These are phyloP conservation scores for Vitis cinerea DNA, from an alignment of 164 flowering plant species.

Conservation along the genomic window DNA sequence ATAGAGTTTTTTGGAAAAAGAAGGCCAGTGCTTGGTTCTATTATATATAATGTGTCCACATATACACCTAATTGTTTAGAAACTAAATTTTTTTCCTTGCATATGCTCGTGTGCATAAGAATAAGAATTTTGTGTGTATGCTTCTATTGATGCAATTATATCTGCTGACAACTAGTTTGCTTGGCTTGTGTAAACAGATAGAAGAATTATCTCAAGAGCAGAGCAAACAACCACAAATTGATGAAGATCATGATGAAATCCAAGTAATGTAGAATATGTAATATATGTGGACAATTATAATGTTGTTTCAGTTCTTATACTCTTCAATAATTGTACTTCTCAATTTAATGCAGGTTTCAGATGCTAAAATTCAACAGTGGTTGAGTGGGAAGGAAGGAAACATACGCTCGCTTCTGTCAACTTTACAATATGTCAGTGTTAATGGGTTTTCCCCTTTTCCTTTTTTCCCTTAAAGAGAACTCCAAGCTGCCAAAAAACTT, in stretches of 20 bases:
- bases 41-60: background rate
- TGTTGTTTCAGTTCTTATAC: background rate
- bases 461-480: background rate
- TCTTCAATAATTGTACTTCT: background rate
- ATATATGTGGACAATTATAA: background rate
- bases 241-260: slow-evolving; percentile 38
- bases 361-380: slow-evolving; percentile 72
- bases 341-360: slow-evolving; percentile 49
- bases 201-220: slow-evolving; percentile 44
- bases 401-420: slow-evolving; percentile 82
- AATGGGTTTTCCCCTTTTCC: background rate
- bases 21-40: too few relatives aligned
- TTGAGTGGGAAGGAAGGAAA: slow-evolving; percentile 79
- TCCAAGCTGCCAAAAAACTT: too few relatives aligned
- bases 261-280: slow-evolving; percentile 36
- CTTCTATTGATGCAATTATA: background rate
- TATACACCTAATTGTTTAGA: background rate
- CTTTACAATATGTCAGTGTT: slow-evolving; percentile 77
- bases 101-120: background rate
- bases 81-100: background rate
- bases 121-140: background rate
- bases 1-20: too few relatives aligned
- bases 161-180: background rate
- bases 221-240: slow-evolving; percentile 22
- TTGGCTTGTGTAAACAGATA: slow-evolving; percentile 33